Conservation (phyloP, 352 stramenopile genomes). For the Halophytophthora batemanensis region DNA sequence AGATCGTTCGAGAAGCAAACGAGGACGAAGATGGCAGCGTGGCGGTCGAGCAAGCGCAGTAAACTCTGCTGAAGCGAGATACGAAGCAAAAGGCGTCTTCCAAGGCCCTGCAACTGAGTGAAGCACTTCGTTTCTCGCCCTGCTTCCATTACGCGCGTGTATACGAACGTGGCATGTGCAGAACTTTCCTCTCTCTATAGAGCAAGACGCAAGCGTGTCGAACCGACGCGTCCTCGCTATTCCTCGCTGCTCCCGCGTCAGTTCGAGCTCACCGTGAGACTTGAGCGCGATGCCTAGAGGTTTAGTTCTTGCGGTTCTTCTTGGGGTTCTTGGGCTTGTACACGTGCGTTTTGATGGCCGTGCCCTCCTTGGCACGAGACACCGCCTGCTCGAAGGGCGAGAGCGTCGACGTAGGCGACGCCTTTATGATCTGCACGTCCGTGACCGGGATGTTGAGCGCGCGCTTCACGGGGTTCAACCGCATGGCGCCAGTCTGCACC, state of each 20-base stretch:
- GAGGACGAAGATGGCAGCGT: slow-evolving; percentile 2
- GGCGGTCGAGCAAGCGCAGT: slow-evolving; percentile 11
- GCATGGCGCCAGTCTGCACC: slow-evolving; percentile 54
- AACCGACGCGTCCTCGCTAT: background rate
- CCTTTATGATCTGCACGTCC: slow-evolving; percentile 36
- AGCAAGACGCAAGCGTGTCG: background rate
- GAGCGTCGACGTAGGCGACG: slow-evolving; percentile 23
- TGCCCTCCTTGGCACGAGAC: slow-evolving; percentile 59
- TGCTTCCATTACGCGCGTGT: background rate
- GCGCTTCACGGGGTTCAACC: slow-evolving; percentile 51
- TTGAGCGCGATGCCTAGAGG: slow-evolving; percentile 1
- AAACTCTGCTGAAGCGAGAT: background rate
- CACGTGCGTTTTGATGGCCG: slow-evolving; percentile 65
- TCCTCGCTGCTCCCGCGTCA: slow-evolving; percentile 4
- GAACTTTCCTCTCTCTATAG: background rate
- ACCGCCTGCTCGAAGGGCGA: slow-evolving; percentile 81
- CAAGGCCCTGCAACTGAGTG: background rate
- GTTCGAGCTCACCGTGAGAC: slow-evolving; percentile 6
- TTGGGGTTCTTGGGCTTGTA: slow-evolving; percentile 59
- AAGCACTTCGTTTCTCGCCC: background rate
- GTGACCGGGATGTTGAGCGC: slow-evolving; percentile 52
- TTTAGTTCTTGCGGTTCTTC: slow-evolving; percentile 47
- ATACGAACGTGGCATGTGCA: background rate
- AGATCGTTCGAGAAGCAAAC: slow-evolving; percentile 30
- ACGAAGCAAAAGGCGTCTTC: no score